Percentiles rank a stretch among this genome's conserved stretches.
Evolutionary conservation across 2,329 filamentous ascomycete species (phyloP).

Genomic region (Aspergillus nomiae): DNA sequence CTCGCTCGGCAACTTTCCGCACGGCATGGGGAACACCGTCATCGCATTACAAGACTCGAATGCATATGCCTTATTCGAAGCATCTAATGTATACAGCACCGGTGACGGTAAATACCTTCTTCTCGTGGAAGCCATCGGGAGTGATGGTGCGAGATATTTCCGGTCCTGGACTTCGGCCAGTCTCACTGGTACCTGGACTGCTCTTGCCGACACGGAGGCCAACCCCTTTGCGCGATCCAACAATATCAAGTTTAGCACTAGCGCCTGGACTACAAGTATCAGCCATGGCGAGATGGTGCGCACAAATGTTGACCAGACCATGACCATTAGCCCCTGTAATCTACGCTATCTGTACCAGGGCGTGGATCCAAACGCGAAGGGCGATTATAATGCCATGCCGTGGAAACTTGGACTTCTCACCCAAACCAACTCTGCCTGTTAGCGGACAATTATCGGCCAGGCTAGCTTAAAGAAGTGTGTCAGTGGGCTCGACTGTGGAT

Average conservation of each 20-base stretch:
- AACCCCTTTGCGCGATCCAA: not conserved
- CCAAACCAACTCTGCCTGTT: not conserved
- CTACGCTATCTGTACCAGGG: constrained; percentile 10
- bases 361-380: not conserved
- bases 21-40: constrained; percentile 5
- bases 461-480: too few species aligned
- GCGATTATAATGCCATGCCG: not conserved
- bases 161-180: constrained; percentile 2
- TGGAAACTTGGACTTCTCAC: constrained; percentile 8
- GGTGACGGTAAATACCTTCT: constrained; percentile 3
- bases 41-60: constrained; percentile 6
- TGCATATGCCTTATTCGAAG: constrained; percentile 4
- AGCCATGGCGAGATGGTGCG: constrained; percentile 10
- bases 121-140: constrained; percentile 5
- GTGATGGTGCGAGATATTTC: constrained; percentile 4
- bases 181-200: constrained; percentile 3
- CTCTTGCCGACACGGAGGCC: not conserved
- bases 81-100: constrained; percentile 3
- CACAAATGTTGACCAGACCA: constrained; percentile 3
- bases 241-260: not conserved
- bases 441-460: too few species aligned
- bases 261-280: constrained; percentile 5
- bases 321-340: constrained; percentile 7
- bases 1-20: constrained; percentile 1
- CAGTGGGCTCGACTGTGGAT: too few species aligned